Evolutionary conservation across 1,139 yeast genomes (phyloP).

Genomic region (Scheffersomyces parashehatae): DNA sequence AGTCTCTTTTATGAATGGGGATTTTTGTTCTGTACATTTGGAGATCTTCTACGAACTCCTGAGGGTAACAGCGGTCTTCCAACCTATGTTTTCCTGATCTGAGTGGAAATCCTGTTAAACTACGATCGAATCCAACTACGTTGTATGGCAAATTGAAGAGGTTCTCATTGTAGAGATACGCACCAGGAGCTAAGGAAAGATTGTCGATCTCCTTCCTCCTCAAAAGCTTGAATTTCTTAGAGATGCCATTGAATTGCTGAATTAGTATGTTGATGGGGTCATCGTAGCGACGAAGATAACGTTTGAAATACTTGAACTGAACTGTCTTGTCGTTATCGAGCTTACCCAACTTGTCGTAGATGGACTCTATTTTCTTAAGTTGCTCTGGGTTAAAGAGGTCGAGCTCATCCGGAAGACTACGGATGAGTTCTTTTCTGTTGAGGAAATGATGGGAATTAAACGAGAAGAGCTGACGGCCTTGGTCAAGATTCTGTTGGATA

Average conservation of each 20-base stretch:
- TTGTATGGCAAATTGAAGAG: conserved; percentile 39
- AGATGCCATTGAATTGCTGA: conserved; percentile 40
- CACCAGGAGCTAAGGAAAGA: conserved; percentile 28
- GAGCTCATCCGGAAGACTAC: conserved; percentile 39
- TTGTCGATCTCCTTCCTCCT: conserved; percentile 37
- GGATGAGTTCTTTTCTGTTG: conserved; percentile 35
- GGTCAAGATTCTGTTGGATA: conserved; percentile 40
- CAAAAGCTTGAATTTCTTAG: conserved; percentile 35
- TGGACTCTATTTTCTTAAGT: conserved; percentile 29
- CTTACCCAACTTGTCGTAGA: conserved; percentile 32
- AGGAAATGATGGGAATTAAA: conserved; percentile 38
- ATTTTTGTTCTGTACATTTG: conserved; percentile 33
- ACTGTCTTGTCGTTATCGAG: conserved; percentile 42
- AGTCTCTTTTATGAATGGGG: conserved; percentile 38
- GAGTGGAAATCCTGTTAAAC: conserved; percentile 43
- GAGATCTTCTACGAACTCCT: conserved; percentile 44
- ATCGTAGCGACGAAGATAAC: conserved; percentile 31
- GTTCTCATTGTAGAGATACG: conserved; percentile 31
- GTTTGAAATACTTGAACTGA: conserved; percentile 39
- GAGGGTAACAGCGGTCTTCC: conserved; percentile 29
- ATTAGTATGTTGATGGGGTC: conserved; percentile 34
- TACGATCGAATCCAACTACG: conserved; percentile 46
- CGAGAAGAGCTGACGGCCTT: conserved; percentile 36
- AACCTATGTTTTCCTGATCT: conserved; percentile 24
- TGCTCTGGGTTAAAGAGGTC: conserved; percentile 28